Evolutionary conservation across 768 basidiomycete species (phyloP).

Genomic region (Melanogaster broomeanus): DNA sequence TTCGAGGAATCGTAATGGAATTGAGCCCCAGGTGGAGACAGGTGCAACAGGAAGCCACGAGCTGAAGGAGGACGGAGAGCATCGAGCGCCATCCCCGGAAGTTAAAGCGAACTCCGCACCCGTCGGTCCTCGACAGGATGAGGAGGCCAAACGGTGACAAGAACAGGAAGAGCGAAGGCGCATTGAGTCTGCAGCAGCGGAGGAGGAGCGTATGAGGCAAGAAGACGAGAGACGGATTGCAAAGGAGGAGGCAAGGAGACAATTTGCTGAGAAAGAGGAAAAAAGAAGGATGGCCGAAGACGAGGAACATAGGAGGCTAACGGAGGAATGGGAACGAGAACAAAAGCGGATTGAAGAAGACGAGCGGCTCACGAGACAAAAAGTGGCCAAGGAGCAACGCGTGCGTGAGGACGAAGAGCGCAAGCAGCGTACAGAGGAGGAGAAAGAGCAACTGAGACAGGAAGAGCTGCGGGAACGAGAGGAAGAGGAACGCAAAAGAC

Average conservation of each 20-base stretch:
- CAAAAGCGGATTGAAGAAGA: conserved; percentile 18
- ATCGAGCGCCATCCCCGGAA: conserved; percentile 17
- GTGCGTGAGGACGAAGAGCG: conserved; percentile 37
- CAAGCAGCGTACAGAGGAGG: conserved; percentile 36
- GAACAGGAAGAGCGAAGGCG: conserved; percentile 36
- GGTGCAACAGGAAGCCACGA: too few relatives aligned
- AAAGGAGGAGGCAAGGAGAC: conserved; percentile 28
- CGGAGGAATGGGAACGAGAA: conserved; percentile 19
- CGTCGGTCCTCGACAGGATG: conserved; percentile 24
- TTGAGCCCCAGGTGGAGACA: too few relatives aligned
- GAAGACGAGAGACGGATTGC: conserved; percentile 31
- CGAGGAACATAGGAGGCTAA: conserved; percentile 8
- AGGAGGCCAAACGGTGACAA: conserved; percentile 39
- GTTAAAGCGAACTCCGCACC: background rate
- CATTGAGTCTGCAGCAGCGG: background rate
- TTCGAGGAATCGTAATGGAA: too few relatives aligned
- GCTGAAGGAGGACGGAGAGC: too few relatives aligned
- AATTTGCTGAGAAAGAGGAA: conserved; percentile 6
- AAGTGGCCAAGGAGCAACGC: conserved; percentile 45
- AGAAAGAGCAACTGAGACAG: conserved; percentile 27
- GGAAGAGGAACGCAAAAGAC: conserved; percentile 29
- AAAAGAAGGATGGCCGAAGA: conserved; percentile 9
- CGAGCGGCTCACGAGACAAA: conserved; percentile 28
- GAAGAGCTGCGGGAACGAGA: background rate
- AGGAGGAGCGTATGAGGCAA: conserved; percentile 5